Base-by-base conservation (phyloP, 495 filamentous ascomycete species). In the Podospora conica region DNA sequence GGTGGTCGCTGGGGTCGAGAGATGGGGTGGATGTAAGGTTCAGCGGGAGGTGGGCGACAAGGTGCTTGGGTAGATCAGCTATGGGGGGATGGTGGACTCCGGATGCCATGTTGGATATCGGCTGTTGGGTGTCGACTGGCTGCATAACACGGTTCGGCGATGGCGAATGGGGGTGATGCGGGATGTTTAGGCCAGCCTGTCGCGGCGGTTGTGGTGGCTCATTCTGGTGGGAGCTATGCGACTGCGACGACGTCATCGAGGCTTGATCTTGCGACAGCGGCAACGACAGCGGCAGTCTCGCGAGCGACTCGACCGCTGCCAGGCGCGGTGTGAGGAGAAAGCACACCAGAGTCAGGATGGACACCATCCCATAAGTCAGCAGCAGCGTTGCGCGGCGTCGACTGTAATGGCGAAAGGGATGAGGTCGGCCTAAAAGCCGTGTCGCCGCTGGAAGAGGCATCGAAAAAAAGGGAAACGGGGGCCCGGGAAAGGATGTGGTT, bases 61-160 rank as follows among this genome's bases (percentile, higher is more conserved):
- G 68, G 22, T 76, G 73, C 5, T 71, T 53, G 4, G 81, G 77
- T 1, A 84, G 73, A 60, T 75, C 68, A 54, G 64, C 68, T 24
- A 77, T 65, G 57, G 81, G 22, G 18, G 24, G 33, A 15, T 63
- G 48, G 9, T 40, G 61, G 6, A 63, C 48, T 3, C 54, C 61
- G 25, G 29, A 24, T 1, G 55, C 55, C 25, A 57, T 23, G 55
- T 27, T 57, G 22, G 21, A 57, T 12, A 27, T 27, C 55, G 25
- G 22, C 55, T 57, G 18, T 48, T 48, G 40, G 9, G 29, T 33
- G 40, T 9, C 40, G 40, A 48, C 15, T 48, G 18, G 15, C 40
- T 48, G 40, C 40, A 48, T 48, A 6, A n/a, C 40, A n/a, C 9
- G 40, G 40, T n/a, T 18, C 15, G 29, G 9, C 29, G 10, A 33